Evolutionary conservation across 441 rosid species (phyloP).

Genomic region (Omphalea diandra): DNA sequence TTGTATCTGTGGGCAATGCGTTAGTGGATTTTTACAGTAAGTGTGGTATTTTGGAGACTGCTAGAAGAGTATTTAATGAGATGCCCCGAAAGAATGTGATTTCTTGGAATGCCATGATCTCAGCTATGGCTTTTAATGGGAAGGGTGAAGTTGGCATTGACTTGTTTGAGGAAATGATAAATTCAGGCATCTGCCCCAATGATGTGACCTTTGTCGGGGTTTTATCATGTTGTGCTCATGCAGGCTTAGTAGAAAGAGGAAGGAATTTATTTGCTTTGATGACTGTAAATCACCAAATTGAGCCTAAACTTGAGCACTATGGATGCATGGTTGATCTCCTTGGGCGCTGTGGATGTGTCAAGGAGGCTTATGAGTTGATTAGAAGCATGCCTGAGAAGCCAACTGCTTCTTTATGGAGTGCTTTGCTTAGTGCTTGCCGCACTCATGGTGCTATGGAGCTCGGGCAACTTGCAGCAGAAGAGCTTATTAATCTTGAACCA

Average conservation of each 20-base stretch:
- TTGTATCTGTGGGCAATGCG: slow-evolving; percentile 59
- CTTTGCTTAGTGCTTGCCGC: slow-evolving; percentile 70
- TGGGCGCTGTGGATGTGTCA: slow-evolving; percentile 56
- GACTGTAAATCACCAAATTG: slow-evolving; percentile 38
- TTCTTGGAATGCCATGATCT: slow-evolving; percentile 72
- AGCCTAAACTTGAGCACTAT: slow-evolving; percentile 71
- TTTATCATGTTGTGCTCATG: slow-evolving; percentile 69
- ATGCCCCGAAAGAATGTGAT: slow-evolving; percentile 52
- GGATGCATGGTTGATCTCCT: slow-evolving; percentile 82
- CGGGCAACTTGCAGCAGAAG: slow-evolving; percentile 57
- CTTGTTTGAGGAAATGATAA: slow-evolving; percentile 60
- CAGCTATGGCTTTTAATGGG: slow-evolving; percentile 68
- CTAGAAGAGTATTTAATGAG: slow-evolving; percentile 40
- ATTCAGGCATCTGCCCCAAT: slow-evolving; percentile 49
- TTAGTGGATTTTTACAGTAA: slow-evolving; percentile 67
- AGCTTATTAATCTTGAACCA: slow-evolving; percentile 62
- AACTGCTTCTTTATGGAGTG: slow-evolving; percentile 69
- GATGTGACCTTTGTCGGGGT: slow-evolving; percentile 55
- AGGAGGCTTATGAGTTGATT: slow-evolving; percentile 71
- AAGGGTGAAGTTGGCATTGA: slow-evolving; percentile 53
- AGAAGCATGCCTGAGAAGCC: slow-evolving; percentile 47
- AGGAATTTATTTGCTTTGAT: slow-evolving; percentile 53
- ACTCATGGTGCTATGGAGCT: slow-evolving; percentile 59
- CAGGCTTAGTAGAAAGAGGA: slow-evolving; percentile 49
- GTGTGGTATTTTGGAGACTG: slow-evolving; percentile 58